Evolutionary conservation across 805 yeast species (phyloP).

Genomic region (Pichia occidentalis): DNA sequence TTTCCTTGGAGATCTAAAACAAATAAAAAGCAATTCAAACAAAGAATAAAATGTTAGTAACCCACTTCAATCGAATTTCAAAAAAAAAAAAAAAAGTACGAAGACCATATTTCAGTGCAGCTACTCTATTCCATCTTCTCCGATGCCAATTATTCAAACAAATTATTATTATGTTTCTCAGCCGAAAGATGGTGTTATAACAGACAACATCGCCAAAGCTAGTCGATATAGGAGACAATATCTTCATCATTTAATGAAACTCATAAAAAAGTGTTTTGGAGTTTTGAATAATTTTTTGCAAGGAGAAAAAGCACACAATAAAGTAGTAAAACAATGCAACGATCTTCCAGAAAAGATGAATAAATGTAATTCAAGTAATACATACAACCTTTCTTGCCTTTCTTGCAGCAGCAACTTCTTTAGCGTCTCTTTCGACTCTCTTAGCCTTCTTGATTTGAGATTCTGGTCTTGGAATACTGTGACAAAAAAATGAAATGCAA

Average conservation of each 20-base stretch:
- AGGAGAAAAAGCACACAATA: neutral
- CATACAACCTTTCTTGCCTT: constrained; percentile 76
- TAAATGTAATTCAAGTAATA: no score
- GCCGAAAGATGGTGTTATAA: constrained; percentile 80
- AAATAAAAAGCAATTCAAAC: constrained; percentile 6
- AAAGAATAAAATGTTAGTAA: constrained; percentile 24
- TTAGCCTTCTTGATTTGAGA: constrained; percentile 76
- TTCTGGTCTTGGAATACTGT: constrained; percentile 64
- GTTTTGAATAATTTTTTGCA: constrained; percentile 1
- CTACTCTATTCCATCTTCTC: no score
- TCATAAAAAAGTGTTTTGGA: constrained; percentile 2
- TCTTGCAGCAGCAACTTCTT: constrained; percentile 75
- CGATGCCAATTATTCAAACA: neutral
- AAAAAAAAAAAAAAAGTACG: neutral
- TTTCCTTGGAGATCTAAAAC: constrained; percentile 38
- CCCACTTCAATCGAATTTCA: no score
- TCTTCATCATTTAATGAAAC: constrained; percentile 39
- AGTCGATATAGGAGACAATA: constrained; percentile 43
- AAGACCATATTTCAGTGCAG: neutral
- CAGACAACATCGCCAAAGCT: constrained; percentile 67
- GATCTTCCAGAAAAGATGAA: neutral
- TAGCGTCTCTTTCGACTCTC: constrained; percentile 71
- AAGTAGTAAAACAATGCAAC: neutral
- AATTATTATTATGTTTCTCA: constrained; percentile 12
- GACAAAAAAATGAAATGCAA: constrained; percentile 12